phyloP scores from a whole-genome alignment of 257 asterid species.

The Rubia yunnanensis region DNA sequence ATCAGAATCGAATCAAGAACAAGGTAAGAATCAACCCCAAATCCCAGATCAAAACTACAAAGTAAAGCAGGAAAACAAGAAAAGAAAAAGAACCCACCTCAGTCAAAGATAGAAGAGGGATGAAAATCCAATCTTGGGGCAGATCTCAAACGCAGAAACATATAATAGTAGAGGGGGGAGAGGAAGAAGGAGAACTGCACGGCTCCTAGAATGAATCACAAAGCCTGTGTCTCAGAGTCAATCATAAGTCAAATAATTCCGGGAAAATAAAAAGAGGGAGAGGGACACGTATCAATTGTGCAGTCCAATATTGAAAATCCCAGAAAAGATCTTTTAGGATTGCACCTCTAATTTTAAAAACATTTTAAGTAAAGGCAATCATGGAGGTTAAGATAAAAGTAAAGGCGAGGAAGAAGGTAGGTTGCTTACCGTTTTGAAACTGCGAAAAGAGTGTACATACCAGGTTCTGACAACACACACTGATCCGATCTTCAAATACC shows the following conservation, averaged over 20 bases:
- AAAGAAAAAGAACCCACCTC: background rate
- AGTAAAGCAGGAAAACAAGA: background rate
- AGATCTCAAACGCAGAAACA: background rate
- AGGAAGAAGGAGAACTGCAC: background rate
- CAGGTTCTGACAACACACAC: constrained; percentile 4
- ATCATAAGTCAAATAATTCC: constrained; percentile 12
- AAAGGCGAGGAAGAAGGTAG: constrained; percentile 14
- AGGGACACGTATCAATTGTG: constrained; percentile 18
- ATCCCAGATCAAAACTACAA: background rate
- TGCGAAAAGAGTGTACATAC: constrained; percentile 12
- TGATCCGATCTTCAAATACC: too few relatives aligned
- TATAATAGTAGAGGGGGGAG: background rate
- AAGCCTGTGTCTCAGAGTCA: background rate
- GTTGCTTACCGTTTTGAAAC: constrained; percentile 63
- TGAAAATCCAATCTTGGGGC: constrained; percentile 10
- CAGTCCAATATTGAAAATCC: constrained; percentile 8
- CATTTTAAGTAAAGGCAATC: constrained; percentile 20
- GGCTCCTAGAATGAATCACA: background rate
- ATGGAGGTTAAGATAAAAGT: background rate
- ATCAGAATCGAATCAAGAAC: constrained; percentile 29
- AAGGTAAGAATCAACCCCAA: constrained; percentile 9
- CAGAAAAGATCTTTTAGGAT: constrained; percentile 7
- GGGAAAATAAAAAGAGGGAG: background rate
- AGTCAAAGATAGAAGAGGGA: constrained; percentile 8
- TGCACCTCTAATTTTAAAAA: background rate